A percentile compares a stretch with the other conserved stretches of the same genome.
phyloP scores from a whole-genome alignment of 2,329 filamentous ascomycete genomes.

The Camillea tinctor region DNA sequence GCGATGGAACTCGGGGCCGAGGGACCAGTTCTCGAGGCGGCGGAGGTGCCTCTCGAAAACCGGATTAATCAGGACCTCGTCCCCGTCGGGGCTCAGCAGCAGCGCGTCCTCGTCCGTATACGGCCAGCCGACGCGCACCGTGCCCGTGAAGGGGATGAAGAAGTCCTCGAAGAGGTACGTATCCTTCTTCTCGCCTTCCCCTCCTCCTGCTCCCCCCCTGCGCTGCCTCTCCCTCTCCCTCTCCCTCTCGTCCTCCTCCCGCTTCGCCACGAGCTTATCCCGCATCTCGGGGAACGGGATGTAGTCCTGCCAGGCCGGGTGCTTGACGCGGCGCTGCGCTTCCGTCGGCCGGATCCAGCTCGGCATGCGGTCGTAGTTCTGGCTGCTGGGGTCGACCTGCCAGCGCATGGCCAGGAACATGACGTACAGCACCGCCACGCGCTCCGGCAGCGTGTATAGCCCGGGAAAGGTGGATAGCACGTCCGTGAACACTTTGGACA shows the following conservation, averaged over 20 bases:
- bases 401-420: conserved; percentile 89
- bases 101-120: conserved; percentile 73
- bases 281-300: conserved; percentile 78
- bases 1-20: conserved; percentile 67
- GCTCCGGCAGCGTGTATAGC: conserved; percentile 74
- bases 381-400: conserved; percentile 75
- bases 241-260: conserved; percentile 5
- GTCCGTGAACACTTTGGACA: conserved; percentile 83
- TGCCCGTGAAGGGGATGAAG: conserved; percentile 78
- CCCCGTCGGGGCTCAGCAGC: conserved; percentile 53
- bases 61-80: conserved; percentile 77
- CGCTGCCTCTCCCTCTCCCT: conserved; percentile 6
- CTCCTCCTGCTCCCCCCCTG: conserved; percentile 2
- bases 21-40: conserved; percentile 75
- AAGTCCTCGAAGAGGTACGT: conserved; percentile 72
- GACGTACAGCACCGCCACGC: conserved; percentile 75
- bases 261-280: conserved; percentile 40
- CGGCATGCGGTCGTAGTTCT: conserved; percentile 77
- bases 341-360: conserved; percentile 67
- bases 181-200: not conserved
- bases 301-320: conserved; percentile 82
- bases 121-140: conserved; percentile 78
- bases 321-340: conserved; percentile 63
- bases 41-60: conserved; percentile 80
- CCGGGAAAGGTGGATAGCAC: conserved; percentile 82